phyloP scores from a whole-genome alignment of 2,329 filamentous ascomycete genomes.

The Xylariaceae sp. region DNA sequence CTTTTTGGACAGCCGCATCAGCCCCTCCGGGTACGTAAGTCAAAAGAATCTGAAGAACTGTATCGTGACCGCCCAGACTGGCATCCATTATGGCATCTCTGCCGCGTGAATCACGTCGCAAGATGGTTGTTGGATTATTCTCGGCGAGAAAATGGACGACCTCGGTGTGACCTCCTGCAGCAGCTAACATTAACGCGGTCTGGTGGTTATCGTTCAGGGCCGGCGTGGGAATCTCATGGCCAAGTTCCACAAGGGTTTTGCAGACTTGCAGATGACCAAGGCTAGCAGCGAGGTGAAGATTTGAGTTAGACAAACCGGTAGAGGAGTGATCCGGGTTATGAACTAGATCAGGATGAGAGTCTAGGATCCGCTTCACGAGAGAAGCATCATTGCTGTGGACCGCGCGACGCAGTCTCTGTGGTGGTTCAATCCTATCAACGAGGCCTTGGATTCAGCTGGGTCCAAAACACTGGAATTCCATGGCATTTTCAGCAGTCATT shows the following conservation, averaged over 20 bases:
- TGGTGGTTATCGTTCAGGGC: conserved; percentile 76
- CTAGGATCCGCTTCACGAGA: conserved; percentile 73
- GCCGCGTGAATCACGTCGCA: conserved; percentile 62
- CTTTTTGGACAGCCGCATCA: conserved; percentile 48
- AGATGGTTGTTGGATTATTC: conserved; percentile 58
- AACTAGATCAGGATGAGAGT: conserved; percentile 64
- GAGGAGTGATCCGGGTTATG: conserved; percentile 75
- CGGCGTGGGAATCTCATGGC: conserved; percentile 70
- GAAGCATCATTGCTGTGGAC: conserved; percentile 69
- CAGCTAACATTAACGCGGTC: conserved; percentile 78
- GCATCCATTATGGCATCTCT: conserved; percentile 70
- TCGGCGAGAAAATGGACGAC: conserved; percentile 69
- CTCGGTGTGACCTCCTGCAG: conserved; percentile 64
- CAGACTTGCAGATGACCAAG: conserved; percentile 68
- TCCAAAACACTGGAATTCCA: no score
- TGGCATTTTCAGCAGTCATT: no score
- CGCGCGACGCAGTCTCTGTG: conserved; percentile 73
- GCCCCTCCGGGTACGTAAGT: conserved; percentile 57
- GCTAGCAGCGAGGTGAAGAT: conserved; percentile 73
- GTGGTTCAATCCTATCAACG: conserved; percentile 58
- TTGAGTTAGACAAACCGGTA: conserved; percentile 71
- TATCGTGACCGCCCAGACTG: conserved; percentile 57
- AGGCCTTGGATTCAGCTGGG: no score
- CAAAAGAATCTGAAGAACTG: conserved; percentile 60
- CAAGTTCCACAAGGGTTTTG: conserved; percentile 64